Evolutionary conservation across 2,329 filamentous ascomycete species (phyloP).

Genomic region (Alternaria sp.): DNA sequence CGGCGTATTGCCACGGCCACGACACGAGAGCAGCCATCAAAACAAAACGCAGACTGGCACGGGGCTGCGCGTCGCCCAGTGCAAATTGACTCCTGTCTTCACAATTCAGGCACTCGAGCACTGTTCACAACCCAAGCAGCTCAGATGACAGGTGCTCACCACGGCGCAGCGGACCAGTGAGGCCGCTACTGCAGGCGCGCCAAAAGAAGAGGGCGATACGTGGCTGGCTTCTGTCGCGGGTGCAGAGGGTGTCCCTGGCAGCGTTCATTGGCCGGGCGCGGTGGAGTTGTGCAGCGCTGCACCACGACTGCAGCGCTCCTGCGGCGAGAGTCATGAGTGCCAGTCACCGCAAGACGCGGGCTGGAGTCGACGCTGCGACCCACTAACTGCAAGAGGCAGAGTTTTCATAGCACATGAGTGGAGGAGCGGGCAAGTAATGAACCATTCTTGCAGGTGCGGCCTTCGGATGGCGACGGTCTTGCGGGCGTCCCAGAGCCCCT

Average conservation of each 20-base stretch:
- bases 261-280: constrained; percentile 31
- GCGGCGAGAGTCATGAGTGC: constrained; percentile 31
- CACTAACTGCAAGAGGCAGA: constrained; percentile 30
- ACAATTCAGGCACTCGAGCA: constrained; percentile 11
- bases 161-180: constrained; percentile 20
- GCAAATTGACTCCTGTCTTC: constrained; percentile 22
- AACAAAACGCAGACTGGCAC: background rate
- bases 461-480: constrained; percentile 13
- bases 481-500: constrained; percentile 1
- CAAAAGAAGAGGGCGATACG: constrained; percentile 26
- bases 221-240: constrained; percentile 36
- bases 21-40: constrained; percentile 4
- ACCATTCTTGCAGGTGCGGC: constrained; percentile 25
- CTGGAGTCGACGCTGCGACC: constrained; percentile 19
- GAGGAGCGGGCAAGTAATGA: constrained; percentile 21
- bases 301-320: constrained; percentile 26
- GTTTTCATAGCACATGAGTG: constrained; percentile 29
- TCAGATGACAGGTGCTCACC: constrained; percentile 7
- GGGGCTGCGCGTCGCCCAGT: background rate
- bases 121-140: background rate
- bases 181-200: constrained; percentile 19
- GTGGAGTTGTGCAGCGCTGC: constrained; percentile 38
- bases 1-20: background rate
- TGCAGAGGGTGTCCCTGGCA: constrained; percentile 30
- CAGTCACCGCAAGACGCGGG: constrained; percentile 24